Percentiles rank a stretch among this genome's conserved stretches.
Evolutionary conservation across 345 rosid species (phyloP).

Genomic region (Laguncularia racemosa): DNA sequence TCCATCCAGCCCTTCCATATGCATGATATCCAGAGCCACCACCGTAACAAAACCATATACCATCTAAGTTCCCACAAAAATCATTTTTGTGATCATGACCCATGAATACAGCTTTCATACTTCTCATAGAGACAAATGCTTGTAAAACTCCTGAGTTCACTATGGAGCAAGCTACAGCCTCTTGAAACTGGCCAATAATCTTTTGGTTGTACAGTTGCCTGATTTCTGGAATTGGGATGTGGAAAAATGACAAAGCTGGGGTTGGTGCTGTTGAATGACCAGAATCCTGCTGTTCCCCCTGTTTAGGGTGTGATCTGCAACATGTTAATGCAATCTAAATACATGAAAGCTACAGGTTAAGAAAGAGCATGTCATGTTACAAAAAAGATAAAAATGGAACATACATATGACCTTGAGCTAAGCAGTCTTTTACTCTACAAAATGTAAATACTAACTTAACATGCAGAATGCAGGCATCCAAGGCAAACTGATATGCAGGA

Average conservation of each 20-base stretch:
- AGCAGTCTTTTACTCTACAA: too few species aligned
- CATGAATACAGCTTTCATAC: conserved; percentile 74
- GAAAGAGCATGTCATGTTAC: neutral
- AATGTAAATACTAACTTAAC: too few species aligned
- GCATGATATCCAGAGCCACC: conserved; percentile 96
- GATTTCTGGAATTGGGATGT: conserved; percentile 74
- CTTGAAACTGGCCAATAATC: conserved; percentile 62
- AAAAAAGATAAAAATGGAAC: neutral
- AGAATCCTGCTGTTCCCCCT: conserved; percentile 32
- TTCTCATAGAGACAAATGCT: conserved; percentile 60
- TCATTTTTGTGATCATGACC: conserved; percentile 91
- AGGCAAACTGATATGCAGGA: too few species aligned
- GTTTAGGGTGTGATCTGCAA: conserved; percentile 30
- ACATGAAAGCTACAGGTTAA: conserved; percentile 9
- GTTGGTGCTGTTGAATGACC: conserved; percentile 1
- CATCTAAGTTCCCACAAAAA: conserved; percentile 70
- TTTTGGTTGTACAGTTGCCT: conserved; percentile 46
- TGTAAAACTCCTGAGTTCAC: conserved; percentile 61
- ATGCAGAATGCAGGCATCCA: too few species aligned
- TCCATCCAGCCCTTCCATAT: conserved; percentile 68
- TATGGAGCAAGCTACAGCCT: conserved; percentile 66
- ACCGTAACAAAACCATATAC: conserved; percentile 89
- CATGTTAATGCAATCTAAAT: conserved; percentile 32
- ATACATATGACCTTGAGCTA: neutral
- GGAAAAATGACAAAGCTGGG: conserved; percentile 74